Percentiles rank a stretch among this genome's conserved stretches.
Evolutionary conservation across 805 yeast species (phyloP).

Genomic region (Candida nanaspora): DNA sequence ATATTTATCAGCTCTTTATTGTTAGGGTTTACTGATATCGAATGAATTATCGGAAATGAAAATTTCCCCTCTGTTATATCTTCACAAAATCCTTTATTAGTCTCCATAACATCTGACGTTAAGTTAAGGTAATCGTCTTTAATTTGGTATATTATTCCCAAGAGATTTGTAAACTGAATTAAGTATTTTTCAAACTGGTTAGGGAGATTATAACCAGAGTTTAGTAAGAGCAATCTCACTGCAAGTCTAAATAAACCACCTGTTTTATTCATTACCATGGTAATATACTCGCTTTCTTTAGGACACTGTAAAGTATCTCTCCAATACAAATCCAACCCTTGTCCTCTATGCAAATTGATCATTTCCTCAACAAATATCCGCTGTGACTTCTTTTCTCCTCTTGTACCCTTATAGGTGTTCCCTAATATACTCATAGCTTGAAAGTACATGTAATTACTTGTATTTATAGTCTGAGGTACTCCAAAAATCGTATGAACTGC

Average conservation of each 20-base stretch:
- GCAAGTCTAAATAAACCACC: slow-evolving; percentile 83
- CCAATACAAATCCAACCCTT: slow-evolving; percentile 87
- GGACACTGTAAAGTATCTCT: slow-evolving; percentile 61
- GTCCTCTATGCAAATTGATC: slow-evolving; percentile 80
- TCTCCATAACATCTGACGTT: slow-evolving; percentile 38
- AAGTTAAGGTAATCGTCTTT: slow-evolving; percentile 80
- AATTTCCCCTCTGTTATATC: slow-evolving; percentile 87
- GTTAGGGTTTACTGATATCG: slow-evolving; percentile 30
- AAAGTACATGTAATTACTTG: slow-evolving; percentile 80
- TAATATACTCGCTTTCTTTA: slow-evolving; percentile 52
- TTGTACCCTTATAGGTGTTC: slow-evolving; percentile 19
- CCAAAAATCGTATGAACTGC: slow-evolving; percentile 79
- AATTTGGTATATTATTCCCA: slow-evolving; percentile 83
- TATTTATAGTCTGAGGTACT: slow-evolving; percentile 69
- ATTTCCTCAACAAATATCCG: slow-evolving; percentile 61
- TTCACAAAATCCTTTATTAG: slow-evolving; percentile 73
- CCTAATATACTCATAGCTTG: slow-evolving; percentile 46
- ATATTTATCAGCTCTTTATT: slow-evolving; percentile 40
- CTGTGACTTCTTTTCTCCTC: slow-evolving; percentile 18
- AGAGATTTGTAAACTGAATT: slow-evolving; percentile 46
- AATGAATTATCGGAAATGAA: slow-evolving; percentile 79
- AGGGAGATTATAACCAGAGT: slow-evolving; percentile 3
- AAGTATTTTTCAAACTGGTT: not conserved
- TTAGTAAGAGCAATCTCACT: slow-evolving; percentile 47
- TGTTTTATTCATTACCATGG: slow-evolving; percentile 83